Percentiles rank a stretch among this genome's conserved stretches.
Evolutionary conservation across 2,329 filamentous ascomycete genomes (phyloP).

Genomic region (Nothophaeocryptopus gaeumannii): DNA sequence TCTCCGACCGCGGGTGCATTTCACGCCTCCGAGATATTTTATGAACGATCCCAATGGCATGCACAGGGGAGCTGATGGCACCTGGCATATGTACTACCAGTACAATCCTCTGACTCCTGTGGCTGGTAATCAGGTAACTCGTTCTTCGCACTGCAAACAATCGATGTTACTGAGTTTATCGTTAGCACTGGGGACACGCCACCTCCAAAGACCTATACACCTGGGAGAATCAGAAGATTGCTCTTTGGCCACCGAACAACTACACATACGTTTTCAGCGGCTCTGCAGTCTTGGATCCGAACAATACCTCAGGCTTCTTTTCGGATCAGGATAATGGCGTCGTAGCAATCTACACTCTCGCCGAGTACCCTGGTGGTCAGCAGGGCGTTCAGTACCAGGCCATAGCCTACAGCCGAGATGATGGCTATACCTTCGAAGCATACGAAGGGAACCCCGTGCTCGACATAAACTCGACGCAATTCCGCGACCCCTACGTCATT

Average conservation of each 20-base stretch:
- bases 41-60: constrained; percentile 64
- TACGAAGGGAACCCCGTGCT: constrained; percentile 63
- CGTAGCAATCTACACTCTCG: constrained; percentile 58
- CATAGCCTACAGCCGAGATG: constrained; percentile 61
- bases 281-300: constrained; percentile 57
- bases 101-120: constrained; percentile 52
- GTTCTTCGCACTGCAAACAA: not conserved
- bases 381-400: constrained; percentile 53
- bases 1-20: constrained; percentile 55
- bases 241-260: constrained; percentile 57
- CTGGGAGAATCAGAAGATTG: constrained; percentile 64
- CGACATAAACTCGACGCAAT: constrained; percentile 52
- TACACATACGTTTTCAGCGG: constrained; percentile 54
- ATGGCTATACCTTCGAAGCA: constrained; percentile 60
- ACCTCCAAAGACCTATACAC: constrained; percentile 61
- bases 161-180: not conserved
- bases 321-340: constrained; percentile 59
- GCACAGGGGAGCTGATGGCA: constrained; percentile 56
- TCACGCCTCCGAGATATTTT: constrained; percentile 52
- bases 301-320: constrained; percentile 67
- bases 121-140: constrained; percentile 29
- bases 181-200: constrained; percentile 65
- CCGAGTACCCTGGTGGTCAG: constrained; percentile 32
- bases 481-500: constrained; percentile 65
- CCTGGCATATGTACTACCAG: constrained; percentile 66